A percentile compares a stretch with the other conserved stretches of the same genome.
phyloP scores from a whole-genome alignment of 768 basidiomycete species.

The Galerina marginata region DNA sequence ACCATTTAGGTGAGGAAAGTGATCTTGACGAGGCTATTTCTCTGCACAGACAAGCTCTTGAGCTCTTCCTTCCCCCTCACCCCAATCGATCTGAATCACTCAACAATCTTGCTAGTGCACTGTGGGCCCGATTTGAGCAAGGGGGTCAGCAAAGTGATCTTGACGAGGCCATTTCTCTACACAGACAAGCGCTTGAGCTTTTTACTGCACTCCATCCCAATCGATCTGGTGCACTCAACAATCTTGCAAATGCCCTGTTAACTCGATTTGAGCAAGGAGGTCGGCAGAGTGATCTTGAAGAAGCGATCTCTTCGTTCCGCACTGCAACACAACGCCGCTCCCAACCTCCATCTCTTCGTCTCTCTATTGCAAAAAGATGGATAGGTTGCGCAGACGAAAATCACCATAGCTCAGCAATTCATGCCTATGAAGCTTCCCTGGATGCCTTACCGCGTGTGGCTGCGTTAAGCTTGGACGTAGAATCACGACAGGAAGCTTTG shows the following conservation, averaged over 20 bases:
- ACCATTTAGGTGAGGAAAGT: background rate
- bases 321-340: background rate
- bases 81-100: background rate
- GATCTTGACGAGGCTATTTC: background rate
- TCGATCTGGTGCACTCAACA: background rate
- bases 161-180: background rate
- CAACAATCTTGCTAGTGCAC: constrained; percentile 3
- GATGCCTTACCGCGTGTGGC: constrained; percentile 7
- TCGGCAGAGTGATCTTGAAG: too few species aligned
- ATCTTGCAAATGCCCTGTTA: background rate
- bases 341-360: background rate
- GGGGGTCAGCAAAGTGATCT: background rate
- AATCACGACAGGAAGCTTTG: constrained; percentile 10
- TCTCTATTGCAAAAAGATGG: constrained; percentile 12
- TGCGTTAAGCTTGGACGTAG: constrained; percentile 12
- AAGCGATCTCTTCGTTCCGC: background rate
- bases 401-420: constrained; percentile 1
- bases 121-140: background rate
- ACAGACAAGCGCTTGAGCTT: background rate
- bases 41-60: too few species aligned
- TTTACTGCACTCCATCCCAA: background rate
- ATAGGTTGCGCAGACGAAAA: constrained; percentile 4
- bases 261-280: too few species aligned
- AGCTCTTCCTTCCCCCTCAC: too few species aligned
- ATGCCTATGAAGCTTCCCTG: constrained; percentile 15